phyloP scores from a whole-genome alignment of 345 rosid species.

The Moringa oleifera region DNA sequence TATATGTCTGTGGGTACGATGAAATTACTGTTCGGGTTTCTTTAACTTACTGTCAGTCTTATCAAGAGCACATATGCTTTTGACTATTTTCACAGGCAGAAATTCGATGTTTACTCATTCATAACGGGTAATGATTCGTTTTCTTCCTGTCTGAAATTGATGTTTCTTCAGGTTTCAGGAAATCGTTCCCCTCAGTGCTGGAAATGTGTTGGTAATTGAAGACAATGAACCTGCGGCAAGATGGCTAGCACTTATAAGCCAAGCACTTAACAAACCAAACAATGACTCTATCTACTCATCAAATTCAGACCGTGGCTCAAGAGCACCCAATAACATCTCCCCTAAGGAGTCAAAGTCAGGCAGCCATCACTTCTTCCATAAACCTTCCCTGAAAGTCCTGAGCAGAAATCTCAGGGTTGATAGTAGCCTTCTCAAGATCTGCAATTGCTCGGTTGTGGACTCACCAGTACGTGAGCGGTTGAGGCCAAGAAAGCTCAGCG shows the following conservation, averaged over 20 bases:
- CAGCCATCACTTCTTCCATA: conserved; percentile 55
- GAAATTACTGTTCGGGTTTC: not conserved
- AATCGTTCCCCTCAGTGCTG: conserved; percentile 93
- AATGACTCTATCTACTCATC: conserved; percentile 28
- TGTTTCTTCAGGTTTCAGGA: conserved; percentile 74
- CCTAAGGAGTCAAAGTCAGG: conserved; percentile 41
- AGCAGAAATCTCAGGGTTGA: conserved; percentile 62
- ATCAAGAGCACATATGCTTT: too few relatives aligned
- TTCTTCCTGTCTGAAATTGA: not conserved
- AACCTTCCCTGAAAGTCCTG: conserved; percentile 70
- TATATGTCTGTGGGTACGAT: conserved; percentile 91
- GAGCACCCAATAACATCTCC: conserved; percentile 14
- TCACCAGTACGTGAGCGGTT: conserved; percentile 28
- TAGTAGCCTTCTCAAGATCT: conserved; percentile 59
- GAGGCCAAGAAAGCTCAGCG: conserved; percentile 41
- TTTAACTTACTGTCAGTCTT: not conserved
- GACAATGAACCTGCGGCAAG: conserved; percentile 96
- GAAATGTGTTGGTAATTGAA: conserved; percentile 80
- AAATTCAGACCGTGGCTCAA: conserved; percentile 31
- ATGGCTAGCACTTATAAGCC: conserved; percentile 84
- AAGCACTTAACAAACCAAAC: conserved; percentile 63
- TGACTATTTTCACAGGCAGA: too few relatives aligned
- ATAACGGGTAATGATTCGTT: too few relatives aligned
- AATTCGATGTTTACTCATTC: not conserved
- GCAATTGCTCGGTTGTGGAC: conserved; percentile 56